Base-by-base conservation (phyloP, 768 basidiomycete species). In the Leccinum variicolor region DNA sequence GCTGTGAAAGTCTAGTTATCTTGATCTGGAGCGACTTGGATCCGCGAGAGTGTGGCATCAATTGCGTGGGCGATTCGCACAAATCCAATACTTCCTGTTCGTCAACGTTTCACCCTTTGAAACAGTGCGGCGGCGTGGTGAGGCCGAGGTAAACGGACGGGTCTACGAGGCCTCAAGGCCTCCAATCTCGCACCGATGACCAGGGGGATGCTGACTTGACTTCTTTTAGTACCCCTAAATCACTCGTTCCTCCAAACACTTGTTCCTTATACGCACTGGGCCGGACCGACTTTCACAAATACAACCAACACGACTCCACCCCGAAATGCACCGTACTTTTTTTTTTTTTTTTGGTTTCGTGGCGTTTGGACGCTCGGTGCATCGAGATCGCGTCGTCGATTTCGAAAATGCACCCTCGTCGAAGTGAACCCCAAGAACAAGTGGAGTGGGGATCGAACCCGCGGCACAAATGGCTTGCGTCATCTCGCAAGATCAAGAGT, bases 391-490 rank as follows among this genome's bases (percentile, higher is more conserved):
- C 36, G 25, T 50, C 21, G 19, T 26, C 45, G 7, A 11, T 34
- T 36, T 17, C 36, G 29, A 46, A 54, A 51, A 54, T 57, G 60
- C 62, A 62, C 15, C 19, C 28, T 11, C 48, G 3, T 47, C n/a
- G 41, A 28, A 39, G 21, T 15, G 25, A 28, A 15, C 13, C 5
- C 25, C 36, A 36, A 11, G 28, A 14, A n/a, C 39, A 36, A 26
- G 55, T 19, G 41, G 28, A 28, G 25, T 13, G 25, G 45, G 14
- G 23, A 43, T n/a, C 11, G 41, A 43, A 3, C 41, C 4, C 19
- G 19, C 19, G 19, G 19, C 19, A 43, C 9, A 41, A 11, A 41
- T n/a, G n/a, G 2, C 4, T 41, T 41, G 39, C n/a, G 9, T 41
- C n/a, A 8, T 41, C 8, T 41, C n/a, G n/a, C n/a, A 41, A n/a